Evolutionary conservation across 2,329 filamentous ascomycete species (phyloP).

Genomic region (Penicillium verrucosum): DNA sequence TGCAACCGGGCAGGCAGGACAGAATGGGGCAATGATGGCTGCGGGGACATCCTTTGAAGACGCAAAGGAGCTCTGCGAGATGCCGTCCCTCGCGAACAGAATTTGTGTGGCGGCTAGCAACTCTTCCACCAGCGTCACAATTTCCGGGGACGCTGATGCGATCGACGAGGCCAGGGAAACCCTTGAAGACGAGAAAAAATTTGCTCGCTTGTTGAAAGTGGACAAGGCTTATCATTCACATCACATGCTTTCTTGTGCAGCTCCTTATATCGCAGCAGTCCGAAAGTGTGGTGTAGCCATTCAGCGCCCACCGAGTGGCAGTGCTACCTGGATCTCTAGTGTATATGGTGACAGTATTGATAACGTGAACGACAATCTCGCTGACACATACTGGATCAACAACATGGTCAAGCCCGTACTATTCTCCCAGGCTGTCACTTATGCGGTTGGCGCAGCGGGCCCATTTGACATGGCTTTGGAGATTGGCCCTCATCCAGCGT

Average conservation of each 20-base stretch:
- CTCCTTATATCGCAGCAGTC: constrained; percentile 28
- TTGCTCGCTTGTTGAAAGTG: constrained; percentile 42
- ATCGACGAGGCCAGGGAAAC: constrained; percentile 32
- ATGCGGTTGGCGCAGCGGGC: constrained; percentile 11
- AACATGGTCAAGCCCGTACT: constrained; percentile 28
- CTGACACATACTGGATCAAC: constrained; percentile 28
- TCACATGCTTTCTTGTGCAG: constrained; percentile 40
- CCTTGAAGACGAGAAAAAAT: constrained; percentile 37
- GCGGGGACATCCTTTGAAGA: constrained; percentile 42
- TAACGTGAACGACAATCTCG: constrained; percentile 14
- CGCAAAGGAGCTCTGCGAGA: constrained; percentile 29
- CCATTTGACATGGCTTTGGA: constrained; percentile 29
- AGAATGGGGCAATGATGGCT: constrained; percentile 49
- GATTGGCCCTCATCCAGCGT: constrained; percentile 36
- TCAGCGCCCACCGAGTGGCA: not conserved
- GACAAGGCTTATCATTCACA: constrained; percentile 47
- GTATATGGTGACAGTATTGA: constrained; percentile 21
- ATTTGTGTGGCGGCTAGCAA: constrained; percentile 41
- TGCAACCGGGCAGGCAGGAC: constrained; percentile 8
- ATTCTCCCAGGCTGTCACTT: constrained; percentile 22
- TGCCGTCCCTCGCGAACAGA: constrained; percentile 25
- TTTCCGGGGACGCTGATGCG: constrained; percentile 43
- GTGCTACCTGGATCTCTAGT: constrained; percentile 30
- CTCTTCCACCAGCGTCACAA: constrained; percentile 41
- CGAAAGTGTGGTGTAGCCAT: constrained; percentile 15